These are phyloP conservation scores for Taiozyma sp. DNA, from an alignment of 1,139 yeast species.

Conservation along the genomic window DNA sequence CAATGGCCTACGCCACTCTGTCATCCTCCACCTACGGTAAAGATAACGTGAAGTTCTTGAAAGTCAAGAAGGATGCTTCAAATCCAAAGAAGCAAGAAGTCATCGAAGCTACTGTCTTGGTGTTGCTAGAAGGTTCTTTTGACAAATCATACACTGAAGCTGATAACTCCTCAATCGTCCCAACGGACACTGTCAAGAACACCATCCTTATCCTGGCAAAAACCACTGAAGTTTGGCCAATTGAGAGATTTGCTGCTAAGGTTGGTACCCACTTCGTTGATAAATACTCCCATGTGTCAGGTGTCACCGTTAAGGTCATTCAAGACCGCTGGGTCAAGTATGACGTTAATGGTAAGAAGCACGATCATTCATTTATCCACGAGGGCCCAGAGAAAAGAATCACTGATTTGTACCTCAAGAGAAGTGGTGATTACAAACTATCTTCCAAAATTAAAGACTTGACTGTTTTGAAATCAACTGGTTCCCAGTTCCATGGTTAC, in stretches of 20 bases:
- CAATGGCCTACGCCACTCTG: constrained; percentile 27
- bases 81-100: constrained; percentile 73
- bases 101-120: constrained; percentile 76
- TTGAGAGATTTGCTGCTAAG: constrained; percentile 83
- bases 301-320: constrained; percentile 57
- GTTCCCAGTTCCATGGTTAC: constrained; percentile 88
- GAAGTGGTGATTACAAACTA: constrained; percentile 43
- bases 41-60: constrained; percentile 84
- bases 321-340: constrained; percentile 80
- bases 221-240: constrained; percentile 78
- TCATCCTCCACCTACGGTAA: constrained; percentile 71
- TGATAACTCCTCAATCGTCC: constrained; percentile 82
- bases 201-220: constrained; percentile 80
- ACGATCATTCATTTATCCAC: constrained; percentile 77
- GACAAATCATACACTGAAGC: constrained; percentile 81
- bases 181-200: constrained; percentile 92
- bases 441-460: constrained; percentile 75
- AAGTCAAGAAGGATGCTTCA: constrained; percentile 69
- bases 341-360: constrained; percentile 64
- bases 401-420: constrained; percentile 48
- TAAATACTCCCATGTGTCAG: constrained; percentile 72
- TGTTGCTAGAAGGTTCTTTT: constrained; percentile 70
- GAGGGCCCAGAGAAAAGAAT: constrained; percentile 80
- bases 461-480: constrained; percentile 89
- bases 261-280: constrained; percentile 73